Percentiles rank a stretch among this genome's conserved stretches.
phyloP scores from a whole-genome alignment of 768 basidiomycete genomes.

The Strobilomyces confusus region DNA sequence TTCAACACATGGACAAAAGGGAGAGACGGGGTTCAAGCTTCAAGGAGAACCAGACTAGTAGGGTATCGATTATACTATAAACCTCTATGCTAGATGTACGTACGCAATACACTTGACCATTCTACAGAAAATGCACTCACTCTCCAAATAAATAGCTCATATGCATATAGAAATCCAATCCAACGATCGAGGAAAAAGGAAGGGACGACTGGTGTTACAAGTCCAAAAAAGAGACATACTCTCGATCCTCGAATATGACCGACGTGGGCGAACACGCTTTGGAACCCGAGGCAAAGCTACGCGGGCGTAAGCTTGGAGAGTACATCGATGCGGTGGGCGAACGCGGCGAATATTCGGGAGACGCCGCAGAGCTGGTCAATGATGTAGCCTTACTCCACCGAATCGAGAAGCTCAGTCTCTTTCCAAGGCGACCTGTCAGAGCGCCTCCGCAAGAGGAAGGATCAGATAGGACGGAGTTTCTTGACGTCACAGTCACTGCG shows the following conservation, averaged over 20 bases:
- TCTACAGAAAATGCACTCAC: no score
- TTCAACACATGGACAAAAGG: no score
- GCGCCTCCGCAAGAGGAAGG: background rate
- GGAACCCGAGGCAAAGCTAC: background rate
- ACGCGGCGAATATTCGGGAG: background rate
- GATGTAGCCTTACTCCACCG: background rate
- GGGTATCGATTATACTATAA: no score
- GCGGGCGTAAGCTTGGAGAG: background rate
- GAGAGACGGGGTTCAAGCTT: no score
- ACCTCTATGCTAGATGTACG: no score
- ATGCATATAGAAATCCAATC: no score
- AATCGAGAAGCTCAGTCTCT: background rate
- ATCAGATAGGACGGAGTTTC: background rate
- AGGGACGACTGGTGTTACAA: conserved; percentile 12
- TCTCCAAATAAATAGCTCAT: no score
- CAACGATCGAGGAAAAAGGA: no score
- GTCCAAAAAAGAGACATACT: conserved; percentile 28
- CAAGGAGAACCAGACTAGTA: no score
- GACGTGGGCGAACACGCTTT: background rate
- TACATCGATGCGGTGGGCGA: background rate
- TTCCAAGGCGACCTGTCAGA: background rate
- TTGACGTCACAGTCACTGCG: conserved; percentile 2
- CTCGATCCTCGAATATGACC: conserved; percentile 11
- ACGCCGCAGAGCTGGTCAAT: background rate
- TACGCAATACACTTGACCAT: no score